phyloP scores from a whole-genome alignment of 768 basidiomycete genomes.

The Xerocomellus amylosporus region DNA sequence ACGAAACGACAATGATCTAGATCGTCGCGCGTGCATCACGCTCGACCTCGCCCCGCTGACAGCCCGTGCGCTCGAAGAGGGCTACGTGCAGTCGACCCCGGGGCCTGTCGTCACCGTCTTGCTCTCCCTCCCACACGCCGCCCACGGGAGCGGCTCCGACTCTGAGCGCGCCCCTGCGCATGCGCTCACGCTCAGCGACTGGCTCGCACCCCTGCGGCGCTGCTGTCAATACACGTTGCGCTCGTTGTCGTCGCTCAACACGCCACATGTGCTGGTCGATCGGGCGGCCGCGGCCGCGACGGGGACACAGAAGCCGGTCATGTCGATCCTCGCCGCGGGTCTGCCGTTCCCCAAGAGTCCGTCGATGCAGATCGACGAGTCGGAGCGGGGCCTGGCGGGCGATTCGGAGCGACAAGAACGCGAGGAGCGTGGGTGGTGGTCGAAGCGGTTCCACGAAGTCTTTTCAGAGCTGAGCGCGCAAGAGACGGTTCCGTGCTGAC shows the following conservation, averaged over 20 bases:
- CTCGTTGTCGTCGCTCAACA: slow-evolving; percentile 36
- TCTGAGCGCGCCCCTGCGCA: not conserved
- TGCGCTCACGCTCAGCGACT: slow-evolving; percentile 12
- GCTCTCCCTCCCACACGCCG: slow-evolving; percentile 32
- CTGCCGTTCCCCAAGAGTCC: slow-evolving; percentile 71
- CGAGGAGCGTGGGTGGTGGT: slow-evolving; percentile 77
- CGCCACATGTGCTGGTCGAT: slow-evolving; percentile 26
- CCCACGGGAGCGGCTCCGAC: not conserved
- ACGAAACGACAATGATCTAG: slow-evolving; percentile 11
- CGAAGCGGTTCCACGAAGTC: slow-evolving; percentile 61
- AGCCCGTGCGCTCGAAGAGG: slow-evolving; percentile 36
- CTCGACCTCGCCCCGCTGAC: slow-evolving; percentile 54
- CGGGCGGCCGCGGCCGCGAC: slow-evolving; percentile 25
- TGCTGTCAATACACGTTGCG: slow-evolving; percentile 50
- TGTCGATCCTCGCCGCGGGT: slow-evolving; percentile 43
- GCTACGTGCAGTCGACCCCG: slow-evolving; percentile 32
- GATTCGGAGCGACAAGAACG: slow-evolving; percentile 46
- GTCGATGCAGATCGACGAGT: slow-evolving; percentile 51
- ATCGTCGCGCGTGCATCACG: slow-evolving; percentile 33
- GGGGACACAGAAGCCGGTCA: slow-evolving; percentile 35
- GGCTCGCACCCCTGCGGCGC: slow-evolving; percentile 54
- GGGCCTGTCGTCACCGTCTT: slow-evolving; percentile 35
- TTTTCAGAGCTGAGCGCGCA: slow-evolving; percentile 49
- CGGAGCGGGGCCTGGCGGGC: slow-evolving; percentile 26
- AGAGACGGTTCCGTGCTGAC: slow-evolving; percentile 1